Base-by-base conservation (phyloP, 805 yeast species). In the Lipomyces starkeyi region DNA sequence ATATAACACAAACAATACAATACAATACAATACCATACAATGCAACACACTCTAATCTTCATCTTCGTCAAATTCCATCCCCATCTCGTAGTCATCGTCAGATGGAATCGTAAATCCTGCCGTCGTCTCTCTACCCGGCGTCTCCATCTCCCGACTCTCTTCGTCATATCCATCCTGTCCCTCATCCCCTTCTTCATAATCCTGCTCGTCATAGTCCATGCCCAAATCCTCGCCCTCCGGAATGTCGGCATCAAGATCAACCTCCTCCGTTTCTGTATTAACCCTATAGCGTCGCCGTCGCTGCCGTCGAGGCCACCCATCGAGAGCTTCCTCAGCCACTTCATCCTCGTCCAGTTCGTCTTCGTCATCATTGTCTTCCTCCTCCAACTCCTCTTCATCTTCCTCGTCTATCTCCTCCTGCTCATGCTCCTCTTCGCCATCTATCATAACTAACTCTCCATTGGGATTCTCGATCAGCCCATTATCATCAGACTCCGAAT, bases 401-500 rank as follows among this genome's bases (percentile, higher is more conserved):
- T 72, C 73, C 0, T 73, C 77, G 4, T 69, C 74, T 2, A 68
- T 74, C 14, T 76, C 77, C 2, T 73, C 77, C 3, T 72, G 74
- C 9, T 70, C 76, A 2, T 74, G 74, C 52, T 71, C 75, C 17
- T 58, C 70, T 29, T 58, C 74, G 3, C 47, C 67, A 25, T 59
- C 64, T 9, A 61, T 56, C 57, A 63, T 34, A 11, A 37, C 67
- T 13, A 58, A 49, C 37, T 62, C 67, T 13, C 63, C 69, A 22
- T 65, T 62, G 4, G 82, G 81, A 37, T 78, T 72, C 22, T 74
- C 70, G 3, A 81, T 72, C 7, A 75, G 70, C 2, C 81, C 73
- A 66, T 80, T 80, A n/a, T 78, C 79, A 2, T 81, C 81, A 17
- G 81, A 61, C 35, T 63, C 72, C 1, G 72, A 68, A 27, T 69